Base-by-base conservation (phyloP, 768 basidiomycete species). In the Phallus indusiatus region DNA sequence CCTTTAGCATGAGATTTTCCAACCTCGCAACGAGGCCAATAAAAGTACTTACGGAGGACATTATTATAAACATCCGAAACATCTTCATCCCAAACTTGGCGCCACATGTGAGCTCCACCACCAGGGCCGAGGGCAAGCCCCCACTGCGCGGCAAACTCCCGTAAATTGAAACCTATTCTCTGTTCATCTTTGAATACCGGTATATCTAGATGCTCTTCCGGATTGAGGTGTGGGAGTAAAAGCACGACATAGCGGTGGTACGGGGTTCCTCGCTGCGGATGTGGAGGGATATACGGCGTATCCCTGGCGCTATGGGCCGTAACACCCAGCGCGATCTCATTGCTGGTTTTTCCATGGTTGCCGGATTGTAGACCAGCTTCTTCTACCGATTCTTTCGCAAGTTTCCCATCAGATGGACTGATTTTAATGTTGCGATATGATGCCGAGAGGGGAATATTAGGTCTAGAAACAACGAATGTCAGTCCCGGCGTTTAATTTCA, bases 181-280 rank as follows among this genome's bases (percentile, higher is more conserved):
- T 78, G 63, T 47, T 57, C 36, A 56, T 62, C 66, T 17, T 60
- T 52, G 42, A 62, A 53, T 16, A 60, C 56, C 7, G 68, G 69
- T 47, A 72, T 64, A 28, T 63, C 55, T 57, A 73, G 63, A 53
- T 60, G 66, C 63, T 65, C 62, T 10, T 63, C 63, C 0, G 69
- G 64, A 70, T 36, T 71, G 68, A 80, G 76, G 64, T 95, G 92
- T 10, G 82, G 84, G 51, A 94, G 77, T 28, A 95, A 74, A 28
- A 95, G 74, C 48, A 86, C 64, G 9, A 83, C 81, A 70, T 95
- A 96, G 62, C 95, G 91, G 72, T 99, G 95, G 72, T 90, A 93
- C 0, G 83, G 82, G 11, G 93, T 87, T 53, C 94, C 93, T 37
- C 81, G 80, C 68, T 92, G 88, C 2, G 95, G 95, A 64, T 96